Evolutionary conservation across 169 alveolate species (phyloP).

Genomic region (Cryptosporidium viatorum): DNA sequence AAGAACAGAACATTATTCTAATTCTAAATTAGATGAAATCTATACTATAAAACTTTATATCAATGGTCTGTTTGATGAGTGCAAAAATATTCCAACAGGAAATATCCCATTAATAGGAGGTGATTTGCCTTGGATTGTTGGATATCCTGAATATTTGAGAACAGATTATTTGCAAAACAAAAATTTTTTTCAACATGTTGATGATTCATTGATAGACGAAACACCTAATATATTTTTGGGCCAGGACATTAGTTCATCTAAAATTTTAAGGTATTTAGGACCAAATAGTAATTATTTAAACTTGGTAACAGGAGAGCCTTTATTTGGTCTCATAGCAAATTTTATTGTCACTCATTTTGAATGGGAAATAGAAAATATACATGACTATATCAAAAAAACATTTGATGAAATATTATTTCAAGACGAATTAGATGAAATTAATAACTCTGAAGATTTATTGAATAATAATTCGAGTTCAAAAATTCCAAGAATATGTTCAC

Average conservation of each 20-base stretch:
- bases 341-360: constrained; percentile 4
- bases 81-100: constrained; percentile 10
- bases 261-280: not conserved
- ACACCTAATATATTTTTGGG: constrained; percentile 31
- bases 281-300: not conserved
- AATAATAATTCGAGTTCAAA: not conserved
- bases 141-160: constrained; percentile 28
- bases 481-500: not conserved
- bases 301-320: constrained; percentile 34
- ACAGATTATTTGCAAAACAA: not conserved
- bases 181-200: not conserved
- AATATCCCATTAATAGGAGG: constrained; percentile 36
- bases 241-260: constrained; percentile 16
- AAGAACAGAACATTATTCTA: not conserved
- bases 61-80: constrained; percentile 38
- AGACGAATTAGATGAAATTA: constrained; percentile 11
- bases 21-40: not conserved
- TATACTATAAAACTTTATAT: constrained; percentile 32
- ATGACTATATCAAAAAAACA: constrained; percentile 41
- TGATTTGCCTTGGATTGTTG: constrained; percentile 51
- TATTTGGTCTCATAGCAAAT: constrained; percentile 39
- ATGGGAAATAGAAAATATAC: constrained; percentile 29
- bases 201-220: not conserved
- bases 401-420: constrained; percentile 16
- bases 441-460: not conserved